Conservation (phyloP, 805 yeast species). For the Saturnispora bothae region DNA sequence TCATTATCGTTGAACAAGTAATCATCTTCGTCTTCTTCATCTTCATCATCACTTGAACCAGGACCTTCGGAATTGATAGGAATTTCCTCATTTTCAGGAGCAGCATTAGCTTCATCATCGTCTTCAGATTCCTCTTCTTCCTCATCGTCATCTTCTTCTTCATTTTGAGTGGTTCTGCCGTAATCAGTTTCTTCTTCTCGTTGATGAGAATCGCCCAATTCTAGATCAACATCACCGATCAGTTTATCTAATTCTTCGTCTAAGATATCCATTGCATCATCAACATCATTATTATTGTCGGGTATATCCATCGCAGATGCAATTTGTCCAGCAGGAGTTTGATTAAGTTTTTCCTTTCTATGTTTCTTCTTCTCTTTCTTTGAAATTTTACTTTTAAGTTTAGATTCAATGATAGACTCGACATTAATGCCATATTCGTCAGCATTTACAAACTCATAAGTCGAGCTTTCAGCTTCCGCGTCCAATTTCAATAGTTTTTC, state of each 20-base stretch:
- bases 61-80: constrained; percentile 9
- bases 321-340: constrained; percentile 7
- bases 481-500: constrained; percentile 67
- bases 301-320: neutral
- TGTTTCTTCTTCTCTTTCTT: constrained; percentile 18
- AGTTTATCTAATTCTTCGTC: constrained; percentile 17
- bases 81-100: constrained; percentile 27
- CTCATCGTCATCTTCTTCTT: constrained; percentile 30
- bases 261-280: constrained; percentile 25
- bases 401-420: constrained; percentile 26
- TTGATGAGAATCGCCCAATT: constrained; percentile 27
- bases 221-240: constrained; percentile 20
- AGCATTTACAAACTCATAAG: constrained; percentile 60
- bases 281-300: constrained; percentile 29
- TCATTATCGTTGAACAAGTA: constrained; percentile 29
- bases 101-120: constrained; percentile 31
- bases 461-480: constrained; percentile 72
- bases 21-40: constrained; percentile 37
- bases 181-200: constrained; percentile 25
- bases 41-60: constrained; percentile 35
- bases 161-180: constrained; percentile 9
- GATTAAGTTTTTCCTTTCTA: constrained; percentile 9
- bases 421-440: constrained; percentile 19
- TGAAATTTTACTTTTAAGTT: constrained; percentile 14
- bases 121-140: constrained; percentile 23